A percentile compares a stretch with the other conserved stretches of the same genome.
Conservation (phyloP, 352 stramenopile genomes). For the Pythium rishiriense region DNA sequence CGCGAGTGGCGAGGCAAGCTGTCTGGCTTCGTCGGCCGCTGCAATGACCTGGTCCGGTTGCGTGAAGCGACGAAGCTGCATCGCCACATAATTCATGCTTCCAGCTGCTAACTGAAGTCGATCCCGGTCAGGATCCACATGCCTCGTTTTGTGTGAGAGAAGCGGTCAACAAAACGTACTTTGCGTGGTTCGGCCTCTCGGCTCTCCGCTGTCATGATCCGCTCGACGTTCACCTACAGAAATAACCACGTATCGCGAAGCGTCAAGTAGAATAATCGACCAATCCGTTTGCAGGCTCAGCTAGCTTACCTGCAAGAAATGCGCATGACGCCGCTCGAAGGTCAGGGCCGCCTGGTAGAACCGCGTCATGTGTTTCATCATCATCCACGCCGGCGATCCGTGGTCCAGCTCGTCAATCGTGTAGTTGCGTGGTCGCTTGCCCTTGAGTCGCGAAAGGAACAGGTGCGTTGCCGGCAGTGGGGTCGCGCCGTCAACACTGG, state of each 20-base stretch:
- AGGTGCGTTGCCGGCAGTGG: conserved; percentile 56
- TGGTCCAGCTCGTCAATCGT: conserved; percentile 49
- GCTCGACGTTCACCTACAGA: conserved; percentile 42
- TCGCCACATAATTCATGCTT: conserved; percentile 51
- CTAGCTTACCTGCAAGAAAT: conserved; percentile 52
- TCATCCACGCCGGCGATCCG: conserved; percentile 52
- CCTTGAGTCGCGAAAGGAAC: conserved; percentile 62
- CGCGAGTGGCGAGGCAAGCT: background rate
- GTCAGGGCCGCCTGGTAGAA: conserved; percentile 52
- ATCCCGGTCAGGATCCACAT: too few species aligned
- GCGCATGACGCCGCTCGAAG: conserved; percentile 56
- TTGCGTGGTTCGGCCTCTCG: conserved; percentile 27
- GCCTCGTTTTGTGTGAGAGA: too few species aligned
- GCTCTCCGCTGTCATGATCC: conserved; percentile 44
- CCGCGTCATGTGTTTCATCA: conserved; percentile 52
- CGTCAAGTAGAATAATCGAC: background rate
- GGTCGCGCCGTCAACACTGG: conserved; percentile 8
- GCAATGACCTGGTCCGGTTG: conserved; percentile 52
- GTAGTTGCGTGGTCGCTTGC: conserved; percentile 43
- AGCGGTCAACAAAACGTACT: conserved; percentile 15
- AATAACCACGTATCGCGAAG: background rate
- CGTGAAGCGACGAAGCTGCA: conserved; percentile 37
- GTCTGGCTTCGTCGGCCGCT: background rate
- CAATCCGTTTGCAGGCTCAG: background rate
- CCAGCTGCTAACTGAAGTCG: conserved; percentile 34